Conservation (phyloP, 352 stramenopile species). For the Globisporangium rhizosaccharum region DNA sequence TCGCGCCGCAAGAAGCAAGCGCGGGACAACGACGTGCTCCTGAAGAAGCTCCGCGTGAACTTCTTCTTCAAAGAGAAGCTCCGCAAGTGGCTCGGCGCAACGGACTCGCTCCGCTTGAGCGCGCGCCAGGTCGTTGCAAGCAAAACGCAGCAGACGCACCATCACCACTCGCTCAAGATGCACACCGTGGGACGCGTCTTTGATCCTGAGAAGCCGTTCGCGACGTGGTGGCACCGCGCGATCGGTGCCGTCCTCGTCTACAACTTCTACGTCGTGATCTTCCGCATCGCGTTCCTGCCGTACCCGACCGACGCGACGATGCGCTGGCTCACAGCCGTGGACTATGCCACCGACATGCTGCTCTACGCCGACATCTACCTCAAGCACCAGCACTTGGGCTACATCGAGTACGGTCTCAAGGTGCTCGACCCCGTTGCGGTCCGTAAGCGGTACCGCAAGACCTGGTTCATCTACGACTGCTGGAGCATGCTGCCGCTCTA, state of each 20-base stretch:
- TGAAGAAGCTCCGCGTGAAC: slow-evolving; percentile 29
- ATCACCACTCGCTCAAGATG: background rate
- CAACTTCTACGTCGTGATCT: slow-evolving; percentile 50
- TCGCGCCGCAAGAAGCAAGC: slow-evolving; percentile 12
- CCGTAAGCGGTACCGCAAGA: slow-evolving; percentile 24
- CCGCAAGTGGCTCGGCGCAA: slow-evolving; percentile 32
- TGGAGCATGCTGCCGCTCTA: slow-evolving; percentile 40
- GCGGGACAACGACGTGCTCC: slow-evolving; percentile 12
- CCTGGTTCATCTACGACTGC: slow-evolving; percentile 29
- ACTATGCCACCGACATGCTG: slow-evolving; percentile 31
- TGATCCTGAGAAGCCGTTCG: slow-evolving; percentile 39
- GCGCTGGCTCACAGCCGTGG: slow-evolving; percentile 25
- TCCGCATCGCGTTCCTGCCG: slow-evolving; percentile 41
- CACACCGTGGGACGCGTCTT: slow-evolving; percentile 11
- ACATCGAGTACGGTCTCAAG: slow-evolving; percentile 32
- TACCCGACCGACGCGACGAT: slow-evolving; percentile 20
- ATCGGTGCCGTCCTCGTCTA: slow-evolving; percentile 45
- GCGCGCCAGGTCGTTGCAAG: slow-evolving; percentile 18
- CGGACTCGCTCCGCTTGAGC: slow-evolving; percentile 36
- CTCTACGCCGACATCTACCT: slow-evolving; percentile 35
- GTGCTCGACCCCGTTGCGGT: slow-evolving; percentile 34
- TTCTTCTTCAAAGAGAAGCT: slow-evolving; percentile 66
- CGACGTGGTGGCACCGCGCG: slow-evolving; percentile 51
- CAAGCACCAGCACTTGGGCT: slow-evolving; percentile 35
- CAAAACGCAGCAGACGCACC: slow-evolving; percentile 8